Percentiles rank a stretch among this genome's conserved stretches.
These are phyloP conservation scores for Lignosus rhinocerotis DNA, from an alignment of 1,284 basidiomycete species.

Conservation along the genomic window DNA sequence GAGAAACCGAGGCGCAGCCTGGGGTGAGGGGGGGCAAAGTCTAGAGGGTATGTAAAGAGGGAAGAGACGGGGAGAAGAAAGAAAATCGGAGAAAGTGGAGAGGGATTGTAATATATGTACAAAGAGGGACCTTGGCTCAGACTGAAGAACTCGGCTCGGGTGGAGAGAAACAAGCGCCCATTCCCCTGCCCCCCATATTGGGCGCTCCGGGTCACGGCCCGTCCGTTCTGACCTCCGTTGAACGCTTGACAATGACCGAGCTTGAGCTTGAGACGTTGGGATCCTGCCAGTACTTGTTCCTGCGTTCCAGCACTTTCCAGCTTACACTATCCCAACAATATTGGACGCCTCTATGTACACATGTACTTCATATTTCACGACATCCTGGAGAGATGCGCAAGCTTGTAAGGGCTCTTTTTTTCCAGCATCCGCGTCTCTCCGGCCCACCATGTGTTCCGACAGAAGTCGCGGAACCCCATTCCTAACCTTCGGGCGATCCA, in stretches of 20 bases:
- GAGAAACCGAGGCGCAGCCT: slow-evolving; percentile 20
- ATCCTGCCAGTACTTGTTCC: too few relatives aligned
- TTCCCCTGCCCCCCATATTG: neutral
- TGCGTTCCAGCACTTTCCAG: too few relatives aligned
- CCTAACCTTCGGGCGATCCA: neutral
- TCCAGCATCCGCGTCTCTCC: neutral
- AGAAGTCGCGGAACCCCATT: neutral
- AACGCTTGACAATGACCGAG: too few relatives aligned
- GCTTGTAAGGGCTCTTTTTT: too few relatives aligned
- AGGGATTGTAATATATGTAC: slow-evolving; percentile 12
- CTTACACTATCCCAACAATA: too few relatives aligned
- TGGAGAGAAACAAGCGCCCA: neutral
- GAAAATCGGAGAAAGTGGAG: neutral
- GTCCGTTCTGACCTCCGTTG: too few relatives aligned
- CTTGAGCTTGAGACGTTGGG: too few relatives aligned
- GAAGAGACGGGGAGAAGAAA: neutral
- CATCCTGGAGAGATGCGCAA: too few relatives aligned
- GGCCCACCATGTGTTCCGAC: neutral
- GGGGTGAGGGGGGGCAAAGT: slow-evolving; percentile 6
- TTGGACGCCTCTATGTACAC: too few relatives aligned
- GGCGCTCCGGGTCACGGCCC: too few relatives aligned
- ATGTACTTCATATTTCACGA: too few relatives aligned
- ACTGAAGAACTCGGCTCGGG: neutral
- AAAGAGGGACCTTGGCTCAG: too few relatives aligned
- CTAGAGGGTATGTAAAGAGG: neutral